Conservation (phyloP, 352 stramenopile genomes). For the Globisporangium ultimum region DNA sequence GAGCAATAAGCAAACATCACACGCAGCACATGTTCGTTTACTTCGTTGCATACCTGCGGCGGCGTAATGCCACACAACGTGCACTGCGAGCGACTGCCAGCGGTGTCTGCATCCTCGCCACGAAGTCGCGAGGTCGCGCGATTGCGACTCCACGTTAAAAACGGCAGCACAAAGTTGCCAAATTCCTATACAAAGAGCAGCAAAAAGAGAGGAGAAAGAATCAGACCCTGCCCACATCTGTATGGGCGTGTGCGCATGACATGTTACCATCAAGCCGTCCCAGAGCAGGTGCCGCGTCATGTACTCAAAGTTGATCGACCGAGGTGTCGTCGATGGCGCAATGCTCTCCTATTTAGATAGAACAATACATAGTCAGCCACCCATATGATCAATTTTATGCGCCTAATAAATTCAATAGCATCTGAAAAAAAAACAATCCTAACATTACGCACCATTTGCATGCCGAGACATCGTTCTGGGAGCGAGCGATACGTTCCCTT, state of each 20-base stretch:
- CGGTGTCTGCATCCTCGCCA: slow-evolving; percentile 3
- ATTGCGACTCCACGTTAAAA: slow-evolving; percentile 64
- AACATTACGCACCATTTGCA: slow-evolving; percentile 56
- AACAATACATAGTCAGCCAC: slow-evolving; percentile 4
- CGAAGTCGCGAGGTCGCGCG: slow-evolving; percentile 18
- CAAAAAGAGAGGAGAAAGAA: neutral
- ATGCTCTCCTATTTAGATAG: slow-evolving; percentile 44
- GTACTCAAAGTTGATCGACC: slow-evolving; percentile 85
- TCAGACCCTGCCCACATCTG: too few relatives aligned
- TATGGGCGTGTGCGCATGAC: neutral
- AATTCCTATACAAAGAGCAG: slow-evolving; percentile 55
- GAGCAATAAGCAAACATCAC: neutral
- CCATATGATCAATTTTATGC: neutral
- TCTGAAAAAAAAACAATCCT: too few relatives aligned
- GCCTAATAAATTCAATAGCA: too few relatives aligned
- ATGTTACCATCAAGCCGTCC: slow-evolving; percentile 72
- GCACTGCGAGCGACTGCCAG: slow-evolving; percentile 34
- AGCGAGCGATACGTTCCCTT: slow-evolving; percentile 74
- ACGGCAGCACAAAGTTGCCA: slow-evolving; percentile 67
- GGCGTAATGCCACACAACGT: slow-evolving; percentile 58
- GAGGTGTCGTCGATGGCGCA: slow-evolving; percentile 39
- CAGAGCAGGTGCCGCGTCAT: slow-evolving; percentile 85
- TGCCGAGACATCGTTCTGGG: slow-evolving; percentile 57
- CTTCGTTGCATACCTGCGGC: slow-evolving; percentile 27
- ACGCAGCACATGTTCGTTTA: neutral